Evolutionary conservation across 306 rosid species (phyloP), one percentile per base, ranked within the genome.

Genomic region (Erythrophleum fordii): DNA sequence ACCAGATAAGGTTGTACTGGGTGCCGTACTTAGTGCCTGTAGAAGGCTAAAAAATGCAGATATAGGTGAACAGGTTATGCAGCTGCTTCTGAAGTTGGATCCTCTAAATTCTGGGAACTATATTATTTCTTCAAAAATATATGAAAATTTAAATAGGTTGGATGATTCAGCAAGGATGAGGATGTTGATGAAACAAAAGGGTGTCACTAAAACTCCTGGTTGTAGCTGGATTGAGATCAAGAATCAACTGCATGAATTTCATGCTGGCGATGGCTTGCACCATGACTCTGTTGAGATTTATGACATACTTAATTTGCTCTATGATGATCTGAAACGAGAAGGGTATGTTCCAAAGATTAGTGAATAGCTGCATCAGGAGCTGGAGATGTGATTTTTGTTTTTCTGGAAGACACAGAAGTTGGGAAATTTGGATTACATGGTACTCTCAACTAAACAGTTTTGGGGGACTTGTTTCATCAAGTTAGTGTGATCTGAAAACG

Each of bases 121-220:
- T 64, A 83, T 95, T 60, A 91, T 95, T 76, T 89, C 97, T 6
- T 95, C 97, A 73, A 95, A 88, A 80, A 83, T 95, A 48, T 95
- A 88, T 84, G 93, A 88, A 12, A 88, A 87, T 67, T 81, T 74
- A 64, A 86, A 94, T 59, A 91, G 86, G 91, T 91, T 87, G 91
- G 97, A 93, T 9, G 97, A 93, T 69, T 91, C 99, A 20, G 99
- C 99, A 45, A 91, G 86, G 88, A 90, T 93, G 94, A 91, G 97
- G 87, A 77, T 86, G 80, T 81, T 95, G 85, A 95, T 95, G 99
- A 91, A 81, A 80, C 62, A 89, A 81, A 95, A 81, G 83, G 99
- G 97, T 83, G 90, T 95, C 73, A 84, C 53, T 42, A 93, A 95
- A 87, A 91, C 95, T 83, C 99, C 99, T 78, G 99, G 97, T 73